A percentile compares a stretch with the other conserved stretches of the same genome.
Conservation (phyloP, 495 filamentous ascomycete species). For the Aspergillus sclerotiicarbonarius region DNA sequence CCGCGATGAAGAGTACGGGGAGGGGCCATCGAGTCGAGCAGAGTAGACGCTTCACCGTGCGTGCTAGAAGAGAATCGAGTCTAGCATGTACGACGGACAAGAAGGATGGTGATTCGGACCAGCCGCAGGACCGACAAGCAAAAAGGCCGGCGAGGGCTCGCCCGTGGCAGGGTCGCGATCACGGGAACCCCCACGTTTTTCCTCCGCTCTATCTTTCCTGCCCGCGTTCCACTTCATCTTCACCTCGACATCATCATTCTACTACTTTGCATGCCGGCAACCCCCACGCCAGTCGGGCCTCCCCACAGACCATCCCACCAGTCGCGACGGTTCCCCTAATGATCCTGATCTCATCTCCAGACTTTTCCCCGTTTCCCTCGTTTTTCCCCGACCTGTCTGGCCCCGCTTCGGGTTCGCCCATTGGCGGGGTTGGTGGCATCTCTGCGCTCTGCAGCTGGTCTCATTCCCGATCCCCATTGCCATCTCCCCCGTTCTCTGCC, state of each 20-base stretch:
- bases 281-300: constrained; percentile 14
- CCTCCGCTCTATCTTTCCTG: background rate
- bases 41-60: too few species aligned
- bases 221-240: too few species aligned
- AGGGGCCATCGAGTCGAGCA: too few species aligned
- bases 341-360: constrained; percentile 11
- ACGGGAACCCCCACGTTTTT: constrained; percentile 1
- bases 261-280: background rate
- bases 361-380: constrained; percentile 8
- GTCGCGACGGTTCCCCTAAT: constrained; percentile 5
- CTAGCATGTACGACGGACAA: too few species aligned
- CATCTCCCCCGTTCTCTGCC: background rate
- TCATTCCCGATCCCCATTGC: constrained; percentile 1
- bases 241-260: background rate
- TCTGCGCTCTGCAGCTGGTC: background rate
- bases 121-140: background rate
- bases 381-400: constrained; percentile 5
- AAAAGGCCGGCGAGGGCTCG: background rate
- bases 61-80: too few species aligned
- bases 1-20: too few species aligned
- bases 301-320: constrained; percentile 7
- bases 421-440: constrained; percentile 10
- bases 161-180: background rate
- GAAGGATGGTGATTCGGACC: too few species aligned
- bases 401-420: constrained; percentile 14